A percentile compares a stretch with the other conserved stretches of the same genome.
phyloP scores from a whole-genome alignment of 2,329 filamentous ascomycete genomes.

The Colletotrichum nymphaeae region DNA sequence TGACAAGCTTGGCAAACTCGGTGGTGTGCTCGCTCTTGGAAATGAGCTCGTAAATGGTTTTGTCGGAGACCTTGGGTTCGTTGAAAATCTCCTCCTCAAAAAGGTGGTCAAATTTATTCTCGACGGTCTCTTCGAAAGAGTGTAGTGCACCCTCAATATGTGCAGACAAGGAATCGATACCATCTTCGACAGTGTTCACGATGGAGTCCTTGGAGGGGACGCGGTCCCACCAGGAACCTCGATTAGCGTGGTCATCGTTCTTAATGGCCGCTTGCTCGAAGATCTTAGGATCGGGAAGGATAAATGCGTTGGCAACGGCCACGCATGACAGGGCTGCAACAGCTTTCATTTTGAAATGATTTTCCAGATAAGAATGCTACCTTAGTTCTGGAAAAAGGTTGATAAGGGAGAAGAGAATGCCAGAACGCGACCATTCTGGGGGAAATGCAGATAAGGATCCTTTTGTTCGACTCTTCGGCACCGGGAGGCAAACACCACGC shows the following conservation, averaged over 20 bases:
- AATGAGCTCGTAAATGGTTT: constrained; percentile 85
- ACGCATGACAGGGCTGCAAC: constrained; percentile 59
- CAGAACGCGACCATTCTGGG: rapidly evolving
- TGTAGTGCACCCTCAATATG: constrained; percentile 45
- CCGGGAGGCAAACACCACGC: neutral
- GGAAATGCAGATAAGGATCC: neutral
- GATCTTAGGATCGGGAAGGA: constrained; percentile 62
- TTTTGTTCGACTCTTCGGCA: constrained; percentile 5
- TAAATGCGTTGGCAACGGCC: constrained; percentile 61
- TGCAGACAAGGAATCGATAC: constrained; percentile 39
- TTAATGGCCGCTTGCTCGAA: constrained; percentile 54
- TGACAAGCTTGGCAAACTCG: constrained; percentile 80
- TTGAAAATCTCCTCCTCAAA: constrained; percentile 32
- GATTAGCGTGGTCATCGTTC: constrained; percentile 42
- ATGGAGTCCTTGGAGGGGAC: constrained; percentile 49
- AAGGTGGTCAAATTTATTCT: constrained; percentile 40
- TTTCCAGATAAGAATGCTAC: neutral
- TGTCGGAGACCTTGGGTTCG: constrained; percentile 61
- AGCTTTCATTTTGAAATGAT: constrained; percentile 55
- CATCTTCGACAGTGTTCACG: constrained; percentile 45
- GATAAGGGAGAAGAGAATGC: neutral
- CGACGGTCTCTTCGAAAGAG: constrained; percentile 44
- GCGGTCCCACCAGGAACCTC: constrained; percentile 42
- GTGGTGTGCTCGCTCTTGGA: constrained; percentile 80
- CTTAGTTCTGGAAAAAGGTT: constrained; percentile 2